A percentile compares a stretch with the other conserved stretches of the same genome.
Conservation (phyloP, 2,329 filamentous ascomycete genomes). For the Samsoniella hepiali region DNA sequence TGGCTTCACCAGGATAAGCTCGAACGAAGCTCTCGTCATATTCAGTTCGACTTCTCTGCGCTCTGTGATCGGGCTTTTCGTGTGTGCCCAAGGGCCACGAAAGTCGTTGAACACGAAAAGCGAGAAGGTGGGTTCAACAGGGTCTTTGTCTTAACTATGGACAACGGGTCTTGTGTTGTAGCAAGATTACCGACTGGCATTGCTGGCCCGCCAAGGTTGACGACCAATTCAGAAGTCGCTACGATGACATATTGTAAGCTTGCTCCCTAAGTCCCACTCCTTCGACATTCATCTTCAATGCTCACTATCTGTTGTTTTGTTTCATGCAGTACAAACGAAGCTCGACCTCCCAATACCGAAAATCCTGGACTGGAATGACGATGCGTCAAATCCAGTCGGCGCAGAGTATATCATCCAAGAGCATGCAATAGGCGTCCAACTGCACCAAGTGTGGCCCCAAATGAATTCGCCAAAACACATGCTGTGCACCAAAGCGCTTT, state of each 20-base stretch:
- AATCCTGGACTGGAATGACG: slow-evolving; percentile 1
- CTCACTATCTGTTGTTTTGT: neutral
- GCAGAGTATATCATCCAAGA: slow-evolving; percentile 11
- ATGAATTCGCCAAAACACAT: neutral
- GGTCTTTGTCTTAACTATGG: neutral
- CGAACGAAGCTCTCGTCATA: slow-evolving; percentile 1
- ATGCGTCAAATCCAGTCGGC: neutral
- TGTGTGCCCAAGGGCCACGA: neutral
- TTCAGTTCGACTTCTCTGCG: neutral
- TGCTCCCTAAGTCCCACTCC: neutral
- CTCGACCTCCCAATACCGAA: neutral
- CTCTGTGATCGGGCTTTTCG: neutral
- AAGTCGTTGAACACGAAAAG: neutral
- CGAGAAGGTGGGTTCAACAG: slow-evolving; percentile 2
- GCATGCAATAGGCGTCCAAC: neutral
- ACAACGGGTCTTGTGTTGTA: neutral
- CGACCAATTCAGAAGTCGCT: slow-evolving; percentile 7
- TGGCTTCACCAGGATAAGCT: neutral
- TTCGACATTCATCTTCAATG: neutral
- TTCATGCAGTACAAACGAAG: neutral
- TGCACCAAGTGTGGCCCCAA: neutral
- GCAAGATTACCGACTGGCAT: neutral
- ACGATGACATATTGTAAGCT: slow-evolving; percentile 4
- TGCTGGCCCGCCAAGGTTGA: neutral
- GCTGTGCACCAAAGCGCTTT: slow-evolving; percentile 1